Evolutionary conservation across 257 asterid genomes (phyloP).

Genomic region (Catharanthus roseus): DNA sequence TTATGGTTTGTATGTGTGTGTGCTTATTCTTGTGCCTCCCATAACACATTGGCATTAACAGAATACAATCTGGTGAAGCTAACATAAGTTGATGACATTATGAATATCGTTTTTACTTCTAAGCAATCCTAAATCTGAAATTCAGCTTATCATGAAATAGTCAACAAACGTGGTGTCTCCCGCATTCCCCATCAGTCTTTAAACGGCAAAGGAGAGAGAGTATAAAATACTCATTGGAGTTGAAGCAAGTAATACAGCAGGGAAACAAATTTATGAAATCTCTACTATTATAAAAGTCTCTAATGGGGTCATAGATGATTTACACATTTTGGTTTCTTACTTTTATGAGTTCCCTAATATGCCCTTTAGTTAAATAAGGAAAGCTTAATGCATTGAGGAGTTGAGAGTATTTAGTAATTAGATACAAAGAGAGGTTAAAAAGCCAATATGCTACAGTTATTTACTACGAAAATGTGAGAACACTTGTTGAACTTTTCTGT

Average conservation of each 20-base stretch:
- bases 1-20: background rate
- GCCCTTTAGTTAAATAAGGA: too few relatives aligned
- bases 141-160: background rate
- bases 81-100: background rate
- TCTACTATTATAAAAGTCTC: too few relatives aligned
- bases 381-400: too few relatives aligned
- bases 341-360: too few relatives aligned
- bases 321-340: too few relatives aligned
- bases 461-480: background rate
- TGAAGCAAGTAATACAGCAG: background rate
- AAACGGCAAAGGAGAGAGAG: background rate
- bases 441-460: background rate
- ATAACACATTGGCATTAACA: background rate
- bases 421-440: background rate
- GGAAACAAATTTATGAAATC: background rate
- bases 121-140: too few relatives aligned
- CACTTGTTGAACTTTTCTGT: background rate
- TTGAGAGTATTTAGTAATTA: too few relatives aligned
- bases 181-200: too few relatives aligned
- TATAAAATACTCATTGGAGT: background rate
- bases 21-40: constrained; percentile 3
- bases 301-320: too few relatives aligned
- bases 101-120: too few relatives aligned
- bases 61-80: background rate
- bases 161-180: too few relatives aligned